Base-by-base conservation (phyloP, 805 yeast genomes). In the Starmerella stigmatis region DNA sequence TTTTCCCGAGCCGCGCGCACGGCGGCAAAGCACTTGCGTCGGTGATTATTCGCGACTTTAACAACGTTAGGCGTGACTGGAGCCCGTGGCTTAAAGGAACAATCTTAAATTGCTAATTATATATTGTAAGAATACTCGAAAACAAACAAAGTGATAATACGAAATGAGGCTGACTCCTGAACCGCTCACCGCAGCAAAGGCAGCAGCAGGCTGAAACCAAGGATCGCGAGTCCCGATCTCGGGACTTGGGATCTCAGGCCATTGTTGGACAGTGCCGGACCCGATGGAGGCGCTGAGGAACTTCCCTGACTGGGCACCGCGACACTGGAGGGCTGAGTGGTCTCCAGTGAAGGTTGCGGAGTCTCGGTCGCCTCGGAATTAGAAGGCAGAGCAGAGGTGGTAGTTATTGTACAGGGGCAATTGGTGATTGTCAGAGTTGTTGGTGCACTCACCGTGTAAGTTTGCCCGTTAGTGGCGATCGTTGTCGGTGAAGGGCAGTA, bases 401-500 rank as follows among this genome's bases (percentile, higher is more conserved):
- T 36, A 28, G 45, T 41, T 8, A 44, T 13, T 9, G 48, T 46
- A 28, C 51, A 45, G 5, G 53, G 49, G 33, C 50, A 36, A 30
- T 38, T 39, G 19, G 86, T 79, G 73, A 80, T 73, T 64, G 86
- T 80, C 60, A 80, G 64, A 54, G 86, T 80, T 60, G 85, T 78
- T 44, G 85, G 75, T 54, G 64, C 76, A 48, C 83, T 75, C 60
- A 78, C 82, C 51, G 81, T 75, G 74, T 74, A 71, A 59, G 86
- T 78, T 62, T 62, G 62, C 69, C 71, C 72, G 72, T 76, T 77
- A 61, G 75, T 70, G 54, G 67, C 68, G 45, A 79, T 57, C 43
- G 70, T 64, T 54, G 88, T 81, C 40, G 86, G 65, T 51, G 60
- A 66, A 62, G 88, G 88, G 65, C 88, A 81, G 78, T 76, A 79